phyloP scores from a whole-genome alignment of 2,329 filamentous ascomycete genomes.

The Diaporthe capsici region DNA sequence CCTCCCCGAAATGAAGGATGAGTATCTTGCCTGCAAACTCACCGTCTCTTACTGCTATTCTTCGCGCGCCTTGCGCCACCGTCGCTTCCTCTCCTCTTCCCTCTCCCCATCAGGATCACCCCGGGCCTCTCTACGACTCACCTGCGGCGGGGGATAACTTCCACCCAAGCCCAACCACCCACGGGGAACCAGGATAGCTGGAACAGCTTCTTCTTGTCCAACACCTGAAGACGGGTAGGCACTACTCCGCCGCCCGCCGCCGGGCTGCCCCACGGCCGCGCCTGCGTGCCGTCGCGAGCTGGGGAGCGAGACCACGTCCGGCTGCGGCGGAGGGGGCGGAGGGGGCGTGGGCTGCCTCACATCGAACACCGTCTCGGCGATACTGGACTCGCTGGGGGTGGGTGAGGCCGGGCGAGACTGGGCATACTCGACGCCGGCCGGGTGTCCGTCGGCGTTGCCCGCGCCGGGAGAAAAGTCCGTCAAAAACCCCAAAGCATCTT shows the following conservation, averaged over 20 bases:
- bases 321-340: not conserved
- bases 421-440: not conserved
- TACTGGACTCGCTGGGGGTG: not conserved
- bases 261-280: too few relatives aligned
- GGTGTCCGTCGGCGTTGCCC: not conserved
- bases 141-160: not conserved
- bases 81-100: too few relatives aligned
- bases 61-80: not conserved
- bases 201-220: not conserved
- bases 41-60: not conserved
- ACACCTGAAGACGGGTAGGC: not conserved
- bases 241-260: too few relatives aligned
- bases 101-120: not conserved
- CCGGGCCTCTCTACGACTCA: not conserved
- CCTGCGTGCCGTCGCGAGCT: too few relatives aligned
- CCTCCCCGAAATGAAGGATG: too few relatives aligned
- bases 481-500: not conserved
- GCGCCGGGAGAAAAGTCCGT: not conserved
- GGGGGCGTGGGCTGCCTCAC: not conserved
- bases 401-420: not conserved
- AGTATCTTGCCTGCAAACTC: not conserved
- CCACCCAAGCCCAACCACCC: not conserved
- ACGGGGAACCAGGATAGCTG: not conserved
- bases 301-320: not conserved
- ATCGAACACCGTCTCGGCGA: constrained; percentile 1